Evolutionary conservation across 176 grass and related monocot species (phyloP), one percentile per base, ranked within the genome.

Genomic region (Juncus inflexus): DNA sequence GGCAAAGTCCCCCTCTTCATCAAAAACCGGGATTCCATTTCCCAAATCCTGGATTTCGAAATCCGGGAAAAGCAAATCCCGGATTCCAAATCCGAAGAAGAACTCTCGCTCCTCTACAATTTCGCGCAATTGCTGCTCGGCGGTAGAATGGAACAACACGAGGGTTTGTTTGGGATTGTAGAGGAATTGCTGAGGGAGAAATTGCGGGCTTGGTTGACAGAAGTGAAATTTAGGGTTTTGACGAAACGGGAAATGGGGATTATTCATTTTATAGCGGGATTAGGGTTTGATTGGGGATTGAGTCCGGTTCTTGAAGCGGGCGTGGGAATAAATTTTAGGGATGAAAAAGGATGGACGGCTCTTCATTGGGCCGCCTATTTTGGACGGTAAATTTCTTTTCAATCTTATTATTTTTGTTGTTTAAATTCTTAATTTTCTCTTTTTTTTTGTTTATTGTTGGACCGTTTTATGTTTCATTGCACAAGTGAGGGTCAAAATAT

Each of bases 321-420:
- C 35, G 76, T 99, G 67, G 85, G 83, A 65, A 76, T 99, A 89
- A 99, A 99, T 80, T 92, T 92, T n/a, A 85, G 95, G 63, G 95
- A 99, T 81, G 53, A 68, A 11, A 99, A 99, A 69, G 94, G 94
- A 69, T 99, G 94, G 94, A 92, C 94, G 51, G 85, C 94, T 67
- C 95, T 99, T 76, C 95, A 99, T 78, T 99, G 95, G 89, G 89
- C 95, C 84, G 80, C 95, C 66, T 76, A 90, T 77, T 99, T 80
- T 92, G 87, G 73, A 80, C 91, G 94, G 94, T 99, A 79, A 84
- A 63, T 52, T 41, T 60, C 63, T 40, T 70, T 74, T 65, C 72
- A 64, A 1, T 28, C 28, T 47, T 47, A 28, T 19, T 54, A 36
- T 74, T 9, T 62, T 72, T 47, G n/a, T 72, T 51, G 14, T 28